These are phyloP conservation scores for Euptelea pleiosperma DNA, from an alignment of 164 flowering plant genomes.

Conservation along the genomic window DNA sequence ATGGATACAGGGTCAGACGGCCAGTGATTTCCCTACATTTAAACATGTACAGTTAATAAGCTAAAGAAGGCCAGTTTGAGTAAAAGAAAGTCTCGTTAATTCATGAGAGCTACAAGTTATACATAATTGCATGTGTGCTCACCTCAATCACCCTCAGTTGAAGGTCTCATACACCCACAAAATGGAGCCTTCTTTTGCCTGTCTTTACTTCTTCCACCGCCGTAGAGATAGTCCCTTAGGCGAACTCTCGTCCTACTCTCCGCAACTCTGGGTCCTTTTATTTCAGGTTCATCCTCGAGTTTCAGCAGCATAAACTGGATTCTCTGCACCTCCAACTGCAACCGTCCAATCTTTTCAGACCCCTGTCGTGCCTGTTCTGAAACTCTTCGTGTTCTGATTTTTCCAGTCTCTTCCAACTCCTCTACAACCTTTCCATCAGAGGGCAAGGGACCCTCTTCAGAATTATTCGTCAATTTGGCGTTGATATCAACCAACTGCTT, in stretches of 20 bases:
- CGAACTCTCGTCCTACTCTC: slow-evolving; percentile 36
- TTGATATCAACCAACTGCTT: slow-evolving; percentile 53
- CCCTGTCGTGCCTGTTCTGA: slow-evolving; percentile 55
- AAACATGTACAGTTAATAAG: too few relatives aligned
- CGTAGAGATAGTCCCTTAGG: slow-evolving; percentile 54
- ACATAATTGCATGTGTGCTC: too few relatives aligned
- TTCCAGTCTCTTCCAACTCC: slow-evolving; percentile 28
- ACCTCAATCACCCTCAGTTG: slow-evolving; percentile 29
- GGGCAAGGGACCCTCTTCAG: slow-evolving; percentile 33
- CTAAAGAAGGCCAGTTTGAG: too few relatives aligned
- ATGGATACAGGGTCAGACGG: too few relatives aligned
- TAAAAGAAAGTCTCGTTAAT: too few relatives aligned
- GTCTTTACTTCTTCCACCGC: slow-evolving; percentile 26
- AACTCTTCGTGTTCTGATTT: slow-evolving; percentile 29
- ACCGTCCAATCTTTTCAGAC: slow-evolving; percentile 66
- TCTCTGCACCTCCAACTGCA: slow-evolving; percentile 72
- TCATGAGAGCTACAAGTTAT: too few relatives aligned
- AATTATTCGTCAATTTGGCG: slow-evolving; percentile 41
- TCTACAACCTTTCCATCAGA: slow-evolving; percentile 20
- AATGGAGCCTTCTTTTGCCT: slow-evolving; percentile 44
- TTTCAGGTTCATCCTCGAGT: slow-evolving; percentile 51
- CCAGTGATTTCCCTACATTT: too few relatives aligned
- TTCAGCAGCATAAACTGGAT: slow-evolving; percentile 52
- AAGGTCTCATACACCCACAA: slow-evolving; percentile 60
- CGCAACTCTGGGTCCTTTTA: slow-evolving; percentile 30